Evolutionary conservation across 345 rosid species (phyloP), one percentile per base, ranked within the genome.

Genomic region (Lagerstroemia speciosa): DNA sequence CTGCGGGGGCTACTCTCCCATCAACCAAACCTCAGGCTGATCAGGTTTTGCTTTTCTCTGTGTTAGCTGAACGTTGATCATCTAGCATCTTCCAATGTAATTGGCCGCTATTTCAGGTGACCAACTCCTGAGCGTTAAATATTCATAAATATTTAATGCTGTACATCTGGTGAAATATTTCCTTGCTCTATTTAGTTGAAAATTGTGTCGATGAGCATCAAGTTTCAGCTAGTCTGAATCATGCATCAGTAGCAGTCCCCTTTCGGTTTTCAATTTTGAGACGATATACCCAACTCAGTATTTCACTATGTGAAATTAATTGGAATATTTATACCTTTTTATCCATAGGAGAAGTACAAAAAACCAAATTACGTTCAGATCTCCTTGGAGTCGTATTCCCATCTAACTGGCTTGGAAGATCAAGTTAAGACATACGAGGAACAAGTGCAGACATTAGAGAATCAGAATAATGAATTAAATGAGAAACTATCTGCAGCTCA

Each of bases 331-430:
- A 6, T 33, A 26, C 30, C 45, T 65, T 69, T 46, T 34, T 8
- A 31, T 75, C 46, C 27, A 64, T 71, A 89, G 98, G 96, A 88
- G 14, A 83, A 70, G 65, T 85, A 83, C 71, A 89, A 89, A 74
- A 94, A 87, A 63, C 83, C 89, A 45, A 88, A 78, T 61, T 86
- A 83, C 72, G 93, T 94, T 72, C 98, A 94, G 78, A 88, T 94
- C 77, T 84, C 98, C 12, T 81, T 86, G 73, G 98, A 94, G 74
- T 87, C 93, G 52, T 94, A 94, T 78, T 71, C 97, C 1, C 87
- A 74, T 68, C 78, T 94, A 69, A 89, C 81, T 53, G 76, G 92
- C 74, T 81, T 91, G 72, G 96, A 92, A 83, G 85, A 91, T 40
- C 83, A 86, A 78, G 84, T 88, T 6, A 85, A 81, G 69, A 78